Conservation (phyloP, 2,329 filamentous ascomycete genomes). For the Cladobotryum mycophilum region DNA sequence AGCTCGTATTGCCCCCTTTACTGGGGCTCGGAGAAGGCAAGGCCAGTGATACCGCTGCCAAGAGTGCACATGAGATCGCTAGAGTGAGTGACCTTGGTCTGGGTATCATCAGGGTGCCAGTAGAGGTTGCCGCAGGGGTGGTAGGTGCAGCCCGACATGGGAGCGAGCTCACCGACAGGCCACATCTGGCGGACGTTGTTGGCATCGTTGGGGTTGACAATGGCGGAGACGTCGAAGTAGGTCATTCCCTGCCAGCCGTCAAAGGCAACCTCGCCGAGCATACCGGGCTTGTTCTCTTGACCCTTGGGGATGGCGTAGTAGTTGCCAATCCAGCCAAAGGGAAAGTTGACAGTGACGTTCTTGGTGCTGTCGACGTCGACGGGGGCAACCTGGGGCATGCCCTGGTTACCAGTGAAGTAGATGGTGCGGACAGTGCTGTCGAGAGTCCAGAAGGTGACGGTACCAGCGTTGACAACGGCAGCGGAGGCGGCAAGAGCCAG, state of each 20-base stretch:
- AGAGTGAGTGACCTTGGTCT: constrained; percentile 47
- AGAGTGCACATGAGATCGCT: constrained; percentile 46
- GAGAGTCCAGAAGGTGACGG: constrained; percentile 54
- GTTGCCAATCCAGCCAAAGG: constrained; percentile 42
- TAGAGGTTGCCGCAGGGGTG: constrained; percentile 51
- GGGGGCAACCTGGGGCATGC: constrained; percentile 27
- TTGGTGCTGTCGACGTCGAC: constrained; percentile 34
- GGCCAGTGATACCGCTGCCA: constrained; percentile 27
- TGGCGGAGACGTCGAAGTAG: constrained; percentile 55
- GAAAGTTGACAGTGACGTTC: constrained; percentile 37
- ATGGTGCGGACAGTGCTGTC: constrained; percentile 45
- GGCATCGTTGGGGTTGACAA: constrained; percentile 45
- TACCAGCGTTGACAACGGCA: constrained; percentile 37
- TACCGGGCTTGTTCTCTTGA: constrained; percentile 36
- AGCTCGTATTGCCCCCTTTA: neutral
- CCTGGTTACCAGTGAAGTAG: constrained; percentile 42
- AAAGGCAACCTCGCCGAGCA: constrained; percentile 48
- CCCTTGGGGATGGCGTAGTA: constrained; percentile 45
- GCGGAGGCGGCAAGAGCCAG: constrained; percentile 38
- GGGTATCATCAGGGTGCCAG: constrained; percentile 47
- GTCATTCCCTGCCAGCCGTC: constrained; percentile 42
- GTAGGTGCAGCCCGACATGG: constrained; percentile 43
- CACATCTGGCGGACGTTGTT: constrained; percentile 50
- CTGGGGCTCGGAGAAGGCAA: constrained; percentile 16
- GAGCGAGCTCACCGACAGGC: constrained; percentile 32